These are phyloP conservation scores for Lablab purpureus DNA, from an alignment of 306 rosid species.

Conservation along the genomic window DNA sequence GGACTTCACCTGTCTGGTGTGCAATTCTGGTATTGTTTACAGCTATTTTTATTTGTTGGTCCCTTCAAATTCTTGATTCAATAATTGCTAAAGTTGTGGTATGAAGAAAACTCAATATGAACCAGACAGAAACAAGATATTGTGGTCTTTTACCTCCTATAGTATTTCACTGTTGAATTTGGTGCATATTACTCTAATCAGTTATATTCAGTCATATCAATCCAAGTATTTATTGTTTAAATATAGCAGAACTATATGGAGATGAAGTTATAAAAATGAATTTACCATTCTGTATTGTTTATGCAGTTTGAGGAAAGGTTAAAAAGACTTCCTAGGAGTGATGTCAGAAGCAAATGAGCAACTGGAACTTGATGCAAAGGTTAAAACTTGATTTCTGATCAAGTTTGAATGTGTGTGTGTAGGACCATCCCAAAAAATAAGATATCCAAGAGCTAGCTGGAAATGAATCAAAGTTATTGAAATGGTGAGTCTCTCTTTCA, in stretches of 20 bases:
- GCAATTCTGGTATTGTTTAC: no score
- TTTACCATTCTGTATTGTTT: not conserved
- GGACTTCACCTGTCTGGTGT: not conserved
- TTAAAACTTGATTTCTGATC: no score
- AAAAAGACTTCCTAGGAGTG: slow-evolving; percentile 67
- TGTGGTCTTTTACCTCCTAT: not conserved
- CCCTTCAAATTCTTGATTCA: not conserved
- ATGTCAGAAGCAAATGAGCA: slow-evolving; percentile 77
- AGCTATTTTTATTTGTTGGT: no score
- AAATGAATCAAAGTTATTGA: no score
- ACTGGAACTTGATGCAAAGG: no score
- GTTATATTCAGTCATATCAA: slow-evolving; percentile 3
- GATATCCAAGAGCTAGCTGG: no score
- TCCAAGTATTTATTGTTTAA: not conserved
- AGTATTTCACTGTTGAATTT: slow-evolving; percentile 15
- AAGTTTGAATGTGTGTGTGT: no score
- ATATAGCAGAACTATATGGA: not conserved
- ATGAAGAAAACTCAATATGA: not conserved
- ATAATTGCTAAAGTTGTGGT: not conserved
- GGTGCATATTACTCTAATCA: not conserved
- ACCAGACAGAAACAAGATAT: not conserved
- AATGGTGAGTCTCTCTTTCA: no score
- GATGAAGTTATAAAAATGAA: not conserved
- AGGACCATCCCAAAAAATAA: no score
- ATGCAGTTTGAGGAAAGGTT: slow-evolving; percentile 47